Evolutionary conservation across 306 rosid species (phyloP).

Genomic region (Cucurbita ficifolia): DNA sequence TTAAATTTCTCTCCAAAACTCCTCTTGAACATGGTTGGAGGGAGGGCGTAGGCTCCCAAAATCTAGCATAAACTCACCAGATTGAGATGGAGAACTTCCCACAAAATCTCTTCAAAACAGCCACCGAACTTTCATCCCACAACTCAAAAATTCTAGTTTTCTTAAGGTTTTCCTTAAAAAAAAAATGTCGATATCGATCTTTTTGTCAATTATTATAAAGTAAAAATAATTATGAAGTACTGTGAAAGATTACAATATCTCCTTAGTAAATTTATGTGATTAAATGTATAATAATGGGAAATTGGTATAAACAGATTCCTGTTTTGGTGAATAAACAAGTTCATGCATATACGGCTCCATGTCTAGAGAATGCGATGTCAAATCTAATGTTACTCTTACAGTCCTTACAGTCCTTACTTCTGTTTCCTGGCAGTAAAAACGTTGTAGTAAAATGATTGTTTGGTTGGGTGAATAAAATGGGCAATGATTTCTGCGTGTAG

Average conservation of each 20-base stretch:
- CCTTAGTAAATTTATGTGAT: neutral
- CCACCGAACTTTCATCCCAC: neutral
- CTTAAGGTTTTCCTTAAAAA: neutral
- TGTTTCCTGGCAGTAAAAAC: neutral
- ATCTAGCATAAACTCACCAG: neutral
- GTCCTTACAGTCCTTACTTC: neutral
- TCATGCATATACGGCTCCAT: neutral
- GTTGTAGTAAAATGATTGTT: neutral
- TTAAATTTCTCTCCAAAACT: neutral
- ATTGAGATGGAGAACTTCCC: neutral
- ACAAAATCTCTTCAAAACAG: neutral
- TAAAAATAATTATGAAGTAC: neutral
- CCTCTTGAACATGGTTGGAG: neutral
- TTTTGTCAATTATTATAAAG: neutral
- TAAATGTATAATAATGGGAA: neutral
- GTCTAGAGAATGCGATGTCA: neutral
- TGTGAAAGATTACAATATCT: neutral
- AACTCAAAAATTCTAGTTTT: neutral
- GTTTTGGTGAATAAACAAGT: neutral
- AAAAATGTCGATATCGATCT: neutral
- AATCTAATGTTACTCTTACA: neutral
- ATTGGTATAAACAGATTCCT: neutral
- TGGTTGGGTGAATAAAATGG: neutral
- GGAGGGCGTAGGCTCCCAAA: neutral
- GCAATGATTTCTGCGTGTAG: slow-evolving; percentile 17